phyloP scores from a whole-genome alignment of 176 grass and related monocot species.

The Cenchrus fungigraminus region DNA sequence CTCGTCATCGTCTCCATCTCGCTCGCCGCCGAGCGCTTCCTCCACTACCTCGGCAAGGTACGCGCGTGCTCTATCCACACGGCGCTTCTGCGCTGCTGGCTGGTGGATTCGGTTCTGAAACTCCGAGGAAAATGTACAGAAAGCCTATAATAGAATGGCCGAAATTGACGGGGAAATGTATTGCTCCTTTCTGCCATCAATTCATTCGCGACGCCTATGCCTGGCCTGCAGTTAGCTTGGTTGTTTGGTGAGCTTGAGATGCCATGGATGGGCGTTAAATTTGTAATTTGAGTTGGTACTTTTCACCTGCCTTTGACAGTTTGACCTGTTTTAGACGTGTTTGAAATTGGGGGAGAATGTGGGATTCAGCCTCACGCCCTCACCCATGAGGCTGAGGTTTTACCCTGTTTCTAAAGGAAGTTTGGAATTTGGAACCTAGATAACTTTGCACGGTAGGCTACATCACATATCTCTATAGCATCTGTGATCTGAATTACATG shows the following conservation, averaged over 20 bases:
- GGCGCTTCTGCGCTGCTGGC: not conserved
- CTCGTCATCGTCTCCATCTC: constrained; percentile 71
- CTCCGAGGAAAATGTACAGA: not conserved
- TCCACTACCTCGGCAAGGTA: constrained; percentile 88
- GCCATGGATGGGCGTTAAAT: not conserved
- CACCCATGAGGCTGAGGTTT: not conserved
- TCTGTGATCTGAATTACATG: not conserved
- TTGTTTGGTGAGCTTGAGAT: not conserved
- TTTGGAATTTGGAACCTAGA: not conserved
- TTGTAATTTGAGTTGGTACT: not conserved
- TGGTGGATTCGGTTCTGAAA: not conserved
- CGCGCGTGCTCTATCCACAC: not conserved
- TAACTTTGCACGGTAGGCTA: not conserved
- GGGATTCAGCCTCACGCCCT: not conserved
- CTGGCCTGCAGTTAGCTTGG: not conserved
- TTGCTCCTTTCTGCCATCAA: not conserved
- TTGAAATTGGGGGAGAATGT: not conserved
- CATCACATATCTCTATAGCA: not conserved
- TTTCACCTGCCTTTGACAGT: not conserved
- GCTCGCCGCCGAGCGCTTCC: constrained; percentile 66
- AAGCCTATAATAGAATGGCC: not conserved
- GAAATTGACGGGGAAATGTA: too few species aligned
- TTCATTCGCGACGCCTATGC: not conserved
- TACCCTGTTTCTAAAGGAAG: not conserved
- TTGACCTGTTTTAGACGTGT: not conserved